phyloP scores from a whole-genome alignment of 257 asterid species.

The Jaltomata sinuosa region DNA sequence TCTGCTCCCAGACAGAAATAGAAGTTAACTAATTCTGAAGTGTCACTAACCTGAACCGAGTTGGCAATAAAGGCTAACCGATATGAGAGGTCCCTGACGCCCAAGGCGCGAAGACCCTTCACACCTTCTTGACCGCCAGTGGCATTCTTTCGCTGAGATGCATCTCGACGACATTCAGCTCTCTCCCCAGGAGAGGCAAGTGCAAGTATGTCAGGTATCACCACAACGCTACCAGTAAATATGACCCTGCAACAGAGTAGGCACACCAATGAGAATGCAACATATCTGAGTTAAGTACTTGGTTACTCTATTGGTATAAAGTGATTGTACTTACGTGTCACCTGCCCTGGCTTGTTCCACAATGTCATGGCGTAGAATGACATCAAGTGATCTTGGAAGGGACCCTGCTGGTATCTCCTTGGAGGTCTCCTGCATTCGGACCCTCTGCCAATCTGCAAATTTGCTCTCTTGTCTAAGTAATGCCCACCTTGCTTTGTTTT shows the following conservation, averaged over 20 bases:
- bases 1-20: background rate
- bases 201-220: slow-evolving; percentile 80
- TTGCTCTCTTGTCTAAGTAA: slow-evolving; percentile 95
- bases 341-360: slow-evolving; percentile 99
- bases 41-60: slow-evolving; percentile 68
- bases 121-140: slow-evolving; percentile 75
- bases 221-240: slow-evolving; percentile 92
- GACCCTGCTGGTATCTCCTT: slow-evolving; percentile 98
- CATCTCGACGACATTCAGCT: slow-evolving; percentile 76
- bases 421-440: slow-evolving; percentile 92
- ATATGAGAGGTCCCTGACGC: slow-evolving; percentile 89
- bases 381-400: slow-evolving; percentile 94
- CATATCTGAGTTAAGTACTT: background rate
- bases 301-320: background rate
- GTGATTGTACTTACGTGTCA: slow-evolving; percentile 53
- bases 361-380: slow-evolving; percentile 86
- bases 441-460: slow-evolving; percentile 99
- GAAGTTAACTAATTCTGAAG: background rate
- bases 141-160: slow-evolving; percentile 65
- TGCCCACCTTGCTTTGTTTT: slow-evolving; percentile 78
- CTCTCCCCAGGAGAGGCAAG: slow-evolving; percentile 96
- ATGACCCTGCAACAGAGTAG: slow-evolving; percentile 55
- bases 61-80: slow-evolving; percentile 95
- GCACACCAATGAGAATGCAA: background rate
- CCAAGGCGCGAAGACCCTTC: slow-evolving; percentile 89